Evolutionary conservation across 2,329 filamentous ascomycete species (phyloP), one percentile per base, ranked within the genome.

Genomic region (Ceratocystis cubensis): DNA sequence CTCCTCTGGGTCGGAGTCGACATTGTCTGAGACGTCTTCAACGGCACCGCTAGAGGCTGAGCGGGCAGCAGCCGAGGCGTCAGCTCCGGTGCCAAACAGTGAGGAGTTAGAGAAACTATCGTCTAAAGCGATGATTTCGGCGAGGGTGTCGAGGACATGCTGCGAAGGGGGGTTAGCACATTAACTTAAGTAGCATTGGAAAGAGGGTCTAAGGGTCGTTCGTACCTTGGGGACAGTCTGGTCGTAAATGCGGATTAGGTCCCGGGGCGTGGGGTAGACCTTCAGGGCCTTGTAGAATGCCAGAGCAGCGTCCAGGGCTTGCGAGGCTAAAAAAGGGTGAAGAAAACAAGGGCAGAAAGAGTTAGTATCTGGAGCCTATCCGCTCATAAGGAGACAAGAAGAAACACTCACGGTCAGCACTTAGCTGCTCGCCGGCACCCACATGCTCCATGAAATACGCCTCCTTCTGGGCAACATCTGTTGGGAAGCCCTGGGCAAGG

Each of bases 251-350:
- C 84, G 84, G 76, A 99, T 96, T 72, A 99, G 81, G 74, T 97
- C 94, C 72, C 87, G 84, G 13, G 93, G 94, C 73, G 90, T 88
- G 64, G 94, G 94, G 79, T 99, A 99, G 72, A 97, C 94, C 84
- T 99, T 99, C 71, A 99, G 84, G 57, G 92, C 94, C 82, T 92
- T 95, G 84, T 97, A 99, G 80, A 99, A 99, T 76, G 89, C 91
- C 69, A 97, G 80, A 61, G 94, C 93, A 64, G 94, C 90, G 71
- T 96, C 92, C 68, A 96, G 77, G 50, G 82, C 80, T 74, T 87
- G 84, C 71, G 84, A 78, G 71, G 86, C 86, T 89, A 71, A 69
- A 41, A 3, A 41, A 69, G 3, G 1, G 5, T 7, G 3, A 22
- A 48, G 45, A 6, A 48, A 20, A 20, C 20, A 6, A 48, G 17